phyloP scores from a whole-genome alignment of 1,139 yeast genomes.

The Suhomyces anneliseae region DNA sequence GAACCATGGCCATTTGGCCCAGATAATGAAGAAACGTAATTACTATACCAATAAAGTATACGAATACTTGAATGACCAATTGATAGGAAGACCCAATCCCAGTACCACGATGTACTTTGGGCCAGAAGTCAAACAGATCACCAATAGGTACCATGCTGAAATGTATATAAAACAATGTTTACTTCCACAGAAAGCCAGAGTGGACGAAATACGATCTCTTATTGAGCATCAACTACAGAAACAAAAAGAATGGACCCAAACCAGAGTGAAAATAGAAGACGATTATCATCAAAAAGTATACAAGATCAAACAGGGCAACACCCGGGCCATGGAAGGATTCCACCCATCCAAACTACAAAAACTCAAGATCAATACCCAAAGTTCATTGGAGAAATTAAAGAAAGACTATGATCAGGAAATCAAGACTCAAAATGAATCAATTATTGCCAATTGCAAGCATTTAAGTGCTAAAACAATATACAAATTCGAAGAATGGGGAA shows the following conservation, averaged over 20 bases:
- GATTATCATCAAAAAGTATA: conserved; percentile 10
- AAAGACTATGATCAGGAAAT: conserved; percentile 13
- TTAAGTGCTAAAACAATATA: conserved; percentile 18
- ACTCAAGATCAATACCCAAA: conserved; percentile 9
- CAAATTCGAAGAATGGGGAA: conserved; percentile 17
- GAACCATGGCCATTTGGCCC: conserved; percentile 13
- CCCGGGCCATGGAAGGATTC: conserved; percentile 15
- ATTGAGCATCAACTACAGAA: conserved; percentile 18
- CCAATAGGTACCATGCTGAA: conserved; percentile 23
- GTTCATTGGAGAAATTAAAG: conserved; percentile 7
- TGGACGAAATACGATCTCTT: conserved; percentile 5
- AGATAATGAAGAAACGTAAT: conserved; percentile 13
- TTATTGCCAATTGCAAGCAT: conserved; percentile 15
- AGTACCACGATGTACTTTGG: conserved; percentile 1
- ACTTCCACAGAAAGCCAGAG: not conserved
- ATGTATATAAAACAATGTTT: conserved; percentile 15
- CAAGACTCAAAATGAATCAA: conserved; percentile 18
- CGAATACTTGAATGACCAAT: conserved; percentile 12
- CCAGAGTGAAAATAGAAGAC: conserved; percentile 15
- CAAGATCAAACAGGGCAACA: conserved; percentile 3
- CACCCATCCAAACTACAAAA: conserved; percentile 16
- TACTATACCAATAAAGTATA: conserved; percentile 16
- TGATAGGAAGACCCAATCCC: not conserved
- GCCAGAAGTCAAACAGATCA: conserved; percentile 20
- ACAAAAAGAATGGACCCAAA: conserved; percentile 18